Percentiles rank a stretch among this genome's conserved stretches.
phyloP scores from a whole-genome alignment of 2,329 filamentous ascomycete species.

The Ploettnerulaceae sp. region DNA sequence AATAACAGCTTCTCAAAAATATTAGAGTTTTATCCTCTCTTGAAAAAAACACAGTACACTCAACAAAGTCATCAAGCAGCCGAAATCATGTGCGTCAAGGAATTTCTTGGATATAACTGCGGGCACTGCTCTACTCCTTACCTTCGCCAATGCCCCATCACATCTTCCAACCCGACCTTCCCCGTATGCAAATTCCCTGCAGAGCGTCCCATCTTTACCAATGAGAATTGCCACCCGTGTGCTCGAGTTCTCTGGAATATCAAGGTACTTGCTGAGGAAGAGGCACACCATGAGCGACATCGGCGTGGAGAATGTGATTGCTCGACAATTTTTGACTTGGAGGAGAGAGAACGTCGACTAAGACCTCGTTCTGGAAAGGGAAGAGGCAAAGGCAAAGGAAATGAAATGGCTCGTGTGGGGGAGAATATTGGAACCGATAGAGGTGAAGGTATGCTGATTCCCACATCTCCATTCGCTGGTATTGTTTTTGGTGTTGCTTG shows the following conservation, averaged over 20 bases:
- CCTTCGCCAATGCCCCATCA: conserved; percentile 39
- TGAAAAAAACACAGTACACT: too few relatives aligned
- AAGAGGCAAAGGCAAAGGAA: conserved; percentile 12
- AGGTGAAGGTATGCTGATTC: conserved; percentile 2
- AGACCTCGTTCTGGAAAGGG: conserved; percentile 4
- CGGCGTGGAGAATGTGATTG: conserved; percentile 26
- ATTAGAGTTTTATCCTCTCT: too few relatives aligned
- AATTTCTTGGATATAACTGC: conserved; percentile 44
- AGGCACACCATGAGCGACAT: conserved; percentile 24
- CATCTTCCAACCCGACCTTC: conserved; percentile 22
- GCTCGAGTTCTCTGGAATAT: conserved; percentile 31
- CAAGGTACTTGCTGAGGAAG: conserved; percentile 25
- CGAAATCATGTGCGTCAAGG: conserved; percentile 42
- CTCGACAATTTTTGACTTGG: conserved; percentile 24
- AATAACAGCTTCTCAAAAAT: too few relatives aligned
- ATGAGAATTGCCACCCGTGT: conserved; percentile 30
- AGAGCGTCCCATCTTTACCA: conserved; percentile 22
- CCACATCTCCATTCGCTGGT: background rate
- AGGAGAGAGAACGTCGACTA: conserved; percentile 19
- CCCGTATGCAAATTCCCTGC: conserved; percentile 29
- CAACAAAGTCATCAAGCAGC: too few relatives aligned
- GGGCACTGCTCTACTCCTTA: conserved; percentile 42
- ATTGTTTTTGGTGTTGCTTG: too few relatives aligned
- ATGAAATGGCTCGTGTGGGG: conserved; percentile 5
- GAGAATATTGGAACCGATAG: background rate